phyloP scores from a whole-genome alignment of 805 yeast species.

The Ogataea sp. region DNA sequence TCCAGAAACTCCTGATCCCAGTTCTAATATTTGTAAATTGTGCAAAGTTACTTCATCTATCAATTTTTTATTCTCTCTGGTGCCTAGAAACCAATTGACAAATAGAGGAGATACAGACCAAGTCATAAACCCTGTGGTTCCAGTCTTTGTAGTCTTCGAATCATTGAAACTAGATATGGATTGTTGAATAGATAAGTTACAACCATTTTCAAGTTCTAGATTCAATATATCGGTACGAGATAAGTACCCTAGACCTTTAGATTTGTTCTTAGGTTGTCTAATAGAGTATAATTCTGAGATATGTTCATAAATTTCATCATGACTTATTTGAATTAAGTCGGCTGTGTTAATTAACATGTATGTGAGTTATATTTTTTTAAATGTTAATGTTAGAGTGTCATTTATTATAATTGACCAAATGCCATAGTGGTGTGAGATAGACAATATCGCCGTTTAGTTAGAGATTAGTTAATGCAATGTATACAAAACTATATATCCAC shows the following conservation, averaged over 20 bases:
- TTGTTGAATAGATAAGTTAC: conserved; percentile 21
- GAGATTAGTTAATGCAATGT: no score
- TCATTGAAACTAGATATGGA: conserved; percentile 23
- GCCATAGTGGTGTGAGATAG: no score
- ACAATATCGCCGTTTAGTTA: no score
- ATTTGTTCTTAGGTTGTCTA: conserved; percentile 6
- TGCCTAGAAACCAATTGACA: conserved; percentile 43
- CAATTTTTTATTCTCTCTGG: conserved; percentile 5
- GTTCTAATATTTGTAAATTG: conserved; percentile 35
- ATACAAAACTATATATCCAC: no score
- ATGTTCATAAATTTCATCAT: conserved; percentile 18
- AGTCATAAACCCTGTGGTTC: conserved; percentile 57
- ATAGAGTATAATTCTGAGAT: conserved; percentile 17
- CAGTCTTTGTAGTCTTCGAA: conserved; percentile 21
- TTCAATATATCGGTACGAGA: conserved; percentile 9
- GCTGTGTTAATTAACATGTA: not conserved
- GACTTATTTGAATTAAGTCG: not conserved
- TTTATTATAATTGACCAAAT: no score
- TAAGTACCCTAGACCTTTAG: conserved; percentile 22
- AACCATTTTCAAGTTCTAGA: conserved; percentile 11
- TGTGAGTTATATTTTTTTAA: no score
- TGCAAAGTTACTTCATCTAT: conserved; percentile 18
- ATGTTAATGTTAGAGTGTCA: no score
- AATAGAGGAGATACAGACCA: conserved; percentile 48
- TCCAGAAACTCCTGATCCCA: conserved; percentile 59